These are phyloP conservation scores for Candida ortonii DNA, from an alignment of 805 yeast genomes.

Conservation along the genomic window DNA sequence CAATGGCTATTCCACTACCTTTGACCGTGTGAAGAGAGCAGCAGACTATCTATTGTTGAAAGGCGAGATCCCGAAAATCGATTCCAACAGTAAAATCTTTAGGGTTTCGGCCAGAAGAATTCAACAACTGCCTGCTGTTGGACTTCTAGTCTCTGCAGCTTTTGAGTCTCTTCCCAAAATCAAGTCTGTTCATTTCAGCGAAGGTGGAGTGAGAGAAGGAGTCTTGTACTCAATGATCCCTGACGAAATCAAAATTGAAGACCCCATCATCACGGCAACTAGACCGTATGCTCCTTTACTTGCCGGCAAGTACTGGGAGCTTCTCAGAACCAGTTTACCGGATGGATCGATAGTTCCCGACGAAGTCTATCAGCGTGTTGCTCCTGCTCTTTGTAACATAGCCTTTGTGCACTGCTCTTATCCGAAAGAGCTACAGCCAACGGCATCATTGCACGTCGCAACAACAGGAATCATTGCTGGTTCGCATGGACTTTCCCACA, in stretches of 20 bases:
- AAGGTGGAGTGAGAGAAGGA: slow-evolving; percentile 80
- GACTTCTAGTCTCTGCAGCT: slow-evolving; percentile 58
- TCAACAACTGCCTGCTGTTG: slow-evolving; percentile 67
- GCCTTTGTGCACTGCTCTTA: slow-evolving; percentile 77
- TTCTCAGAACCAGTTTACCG: slow-evolving; percentile 59
- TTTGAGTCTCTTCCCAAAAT: slow-evolving; percentile 59
- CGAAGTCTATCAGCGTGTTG: slow-evolving; percentile 56
- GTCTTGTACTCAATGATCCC: slow-evolving; percentile 63
- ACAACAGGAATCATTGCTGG: slow-evolving; percentile 75
- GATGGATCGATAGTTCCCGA: slow-evolving; percentile 47
- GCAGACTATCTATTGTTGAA: slow-evolving; percentile 52
- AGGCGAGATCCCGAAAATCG: slow-evolving; percentile 42
- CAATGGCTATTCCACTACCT: slow-evolving; percentile 63
- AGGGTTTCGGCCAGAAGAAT: slow-evolving; percentile 65
- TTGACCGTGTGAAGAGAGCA: slow-evolving; percentile 47
- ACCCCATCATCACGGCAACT: slow-evolving; percentile 68
- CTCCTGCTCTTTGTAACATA: slow-evolving; percentile 69
- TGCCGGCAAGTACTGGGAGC: slow-evolving; percentile 51
- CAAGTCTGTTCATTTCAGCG: slow-evolving; percentile 63
- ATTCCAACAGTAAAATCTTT: slow-evolving; percentile 45
- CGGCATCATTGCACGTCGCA: slow-evolving; percentile 70
- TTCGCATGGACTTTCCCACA: slow-evolving; percentile 70
- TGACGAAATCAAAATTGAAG: slow-evolving; percentile 54
- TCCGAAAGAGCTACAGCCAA: slow-evolving; percentile 73
- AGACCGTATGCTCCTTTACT: slow-evolving; percentile 69